Evolutionary conservation across 306 rosid genomes (phyloP), one percentile per base, ranked within the genome.

Genomic region (Vachellia collinsii): DNA sequence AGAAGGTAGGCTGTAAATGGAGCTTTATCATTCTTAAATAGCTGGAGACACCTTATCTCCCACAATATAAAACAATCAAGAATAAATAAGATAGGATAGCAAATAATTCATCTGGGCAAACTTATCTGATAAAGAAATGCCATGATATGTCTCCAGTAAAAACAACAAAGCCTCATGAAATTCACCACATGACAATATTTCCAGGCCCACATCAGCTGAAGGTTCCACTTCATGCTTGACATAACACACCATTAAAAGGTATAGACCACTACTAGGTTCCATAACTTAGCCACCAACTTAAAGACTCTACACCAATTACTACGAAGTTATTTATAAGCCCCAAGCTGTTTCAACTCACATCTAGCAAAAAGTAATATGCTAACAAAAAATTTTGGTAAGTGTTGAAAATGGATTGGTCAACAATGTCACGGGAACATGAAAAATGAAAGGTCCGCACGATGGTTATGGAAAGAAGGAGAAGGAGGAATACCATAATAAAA

Each of bases 381-480:
- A 51, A 10, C 46, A 34, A 34, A 59, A 53, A 8, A 48, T 19
- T 12, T 22, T 19, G 25, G 56, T 7, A 54, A 63, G 50, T 29
- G 39, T 65, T 50, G 62, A 37, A 78, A 78, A 53, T 19, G 48
- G 25, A 4, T 19, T 29, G 25, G 6, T 19, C 22, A 54, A 38
- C 14, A 9, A 14, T 2, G 42, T 17, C 7, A 20, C 43, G 38
- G 20, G 62, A 7, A 70, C 34, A 58, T 22, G 3, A 58, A 16
- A 58, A 20, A 0, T 58, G 34, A 22, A 58, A 34, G 64, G 74
- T 16, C 42, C 29, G 70, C 71, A 80, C 46, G 70, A 63, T n/a
- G 66, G 25, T 84, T 70, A 70, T 46, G 76, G 16, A 70, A 78
- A 80, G 72, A 79, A 74, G 58, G 16, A 67, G 83, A 51, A 62